A percentile compares a stretch with the other conserved stretches of the same genome.
phyloP scores from a whole-genome alignment of 2,329 filamentous ascomycete genomes.

The Hymenoscyphus scutula region DNA sequence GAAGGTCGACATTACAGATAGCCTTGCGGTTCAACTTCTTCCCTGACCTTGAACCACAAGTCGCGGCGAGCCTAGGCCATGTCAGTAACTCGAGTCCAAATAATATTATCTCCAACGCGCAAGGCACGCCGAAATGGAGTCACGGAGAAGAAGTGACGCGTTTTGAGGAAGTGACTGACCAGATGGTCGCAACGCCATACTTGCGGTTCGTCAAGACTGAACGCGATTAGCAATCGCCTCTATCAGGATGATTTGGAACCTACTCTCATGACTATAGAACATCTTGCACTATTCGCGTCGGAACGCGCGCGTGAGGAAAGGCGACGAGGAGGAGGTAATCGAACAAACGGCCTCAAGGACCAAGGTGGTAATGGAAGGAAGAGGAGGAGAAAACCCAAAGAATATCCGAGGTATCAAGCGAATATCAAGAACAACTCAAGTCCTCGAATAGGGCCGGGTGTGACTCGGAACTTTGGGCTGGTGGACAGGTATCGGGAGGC shows the following conservation, averaged over 20 bases:
- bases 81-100: neutral
- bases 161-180: slow-evolving; percentile 53
- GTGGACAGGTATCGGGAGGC: neutral
- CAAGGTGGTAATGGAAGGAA: neutral
- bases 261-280: slow-evolving; percentile 97
- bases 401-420: neutral
- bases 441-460: neutral
- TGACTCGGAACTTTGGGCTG: neutral
- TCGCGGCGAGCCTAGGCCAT: slow-evolving; percentile 81
- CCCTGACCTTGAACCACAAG: slow-evolving; percentile 71
- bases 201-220: slow-evolving; percentile 77
- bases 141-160: slow-evolving; percentile 1
- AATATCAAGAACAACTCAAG: neutral
- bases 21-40: slow-evolving; percentile 79
- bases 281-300: slow-evolving; percentile 45
- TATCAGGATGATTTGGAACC: slow-evolving; percentile 34
- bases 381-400: neutral
- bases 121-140: neutral
- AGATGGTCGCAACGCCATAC: slow-evolving; percentile 92
- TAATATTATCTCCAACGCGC: neutral
- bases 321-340: neutral
- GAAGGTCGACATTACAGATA: slow-evolving; percentile 83
- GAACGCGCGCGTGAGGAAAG: neutral
- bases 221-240: slow-evolving; percentile 40
- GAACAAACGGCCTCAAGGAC: neutral